These are phyloP conservation scores for Aspergillus conjunctus DNA, from an alignment of 495 filamentous ascomycete species.

Conservation along the genomic window DNA sequence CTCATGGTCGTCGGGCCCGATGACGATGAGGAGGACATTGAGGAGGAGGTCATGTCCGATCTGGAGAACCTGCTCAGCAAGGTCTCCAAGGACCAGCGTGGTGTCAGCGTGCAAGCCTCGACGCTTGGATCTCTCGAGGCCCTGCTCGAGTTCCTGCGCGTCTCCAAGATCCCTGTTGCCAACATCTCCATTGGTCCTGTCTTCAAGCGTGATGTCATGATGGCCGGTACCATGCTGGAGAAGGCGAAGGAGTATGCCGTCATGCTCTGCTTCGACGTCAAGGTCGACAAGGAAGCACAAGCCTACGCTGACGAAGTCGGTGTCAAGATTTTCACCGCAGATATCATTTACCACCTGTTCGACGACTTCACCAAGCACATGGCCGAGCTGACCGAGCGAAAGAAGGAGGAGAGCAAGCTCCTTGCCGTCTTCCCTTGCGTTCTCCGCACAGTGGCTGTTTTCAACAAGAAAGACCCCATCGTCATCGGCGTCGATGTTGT, in stretches of 20 bases:
- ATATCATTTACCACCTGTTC: conserved; percentile 99
- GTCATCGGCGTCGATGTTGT: conserved; percentile 94
- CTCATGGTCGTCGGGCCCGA: conserved; percentile 90
- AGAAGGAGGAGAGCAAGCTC: conserved; percentile 94
- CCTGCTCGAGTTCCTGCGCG: conserved; percentile 90
- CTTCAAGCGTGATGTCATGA: conserved; percentile 98
- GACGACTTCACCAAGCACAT: conserved; percentile 96
- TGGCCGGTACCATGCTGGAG: conserved; percentile 94
- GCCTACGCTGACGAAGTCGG: conserved; percentile 91
- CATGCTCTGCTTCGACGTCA: conserved; percentile 99
- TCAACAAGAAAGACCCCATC: conserved; percentile 98
- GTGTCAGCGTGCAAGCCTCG: conserved; percentile 96
- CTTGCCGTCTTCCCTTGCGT: conserved; percentile 97
- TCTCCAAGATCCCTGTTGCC: conserved; percentile 94
- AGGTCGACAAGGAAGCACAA: conserved; percentile 95
- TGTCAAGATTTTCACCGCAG: conserved; percentile 97
- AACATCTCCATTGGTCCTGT: conserved; percentile 98
- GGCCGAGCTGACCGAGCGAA: conserved; percentile 78
- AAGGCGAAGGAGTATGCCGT: conserved; percentile 94
- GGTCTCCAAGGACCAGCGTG: conserved; percentile 85
- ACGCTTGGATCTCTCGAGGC: conserved; percentile 97
- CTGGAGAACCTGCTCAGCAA: conserved; percentile 86
- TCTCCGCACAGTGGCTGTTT: conserved; percentile 83
- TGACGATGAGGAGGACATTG: conserved; percentile 94
- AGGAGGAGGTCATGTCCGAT: conserved; percentile 96